These are phyloP conservation scores for Neurospora hispaniola DNA, from an alignment of 495 filamentous ascomycete genomes.

Conservation along the genomic window DNA sequence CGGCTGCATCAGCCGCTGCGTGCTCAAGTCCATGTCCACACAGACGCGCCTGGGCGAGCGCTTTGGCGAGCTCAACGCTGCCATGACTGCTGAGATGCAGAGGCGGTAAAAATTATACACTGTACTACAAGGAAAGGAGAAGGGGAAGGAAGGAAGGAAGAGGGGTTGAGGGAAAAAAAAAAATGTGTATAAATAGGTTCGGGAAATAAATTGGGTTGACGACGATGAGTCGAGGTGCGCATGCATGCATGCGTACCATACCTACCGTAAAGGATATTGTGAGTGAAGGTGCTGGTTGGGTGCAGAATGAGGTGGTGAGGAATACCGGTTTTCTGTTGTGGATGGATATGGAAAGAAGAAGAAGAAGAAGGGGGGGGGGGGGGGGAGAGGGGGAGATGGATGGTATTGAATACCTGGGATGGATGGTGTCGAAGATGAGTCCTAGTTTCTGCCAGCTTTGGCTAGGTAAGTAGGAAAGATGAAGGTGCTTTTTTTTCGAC, in stretches of 20 bases:
- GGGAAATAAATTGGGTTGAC: background rate
- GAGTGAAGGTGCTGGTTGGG: too few relatives aligned
- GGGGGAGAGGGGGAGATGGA: too few relatives aligned
- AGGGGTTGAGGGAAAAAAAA: too few relatives aligned
- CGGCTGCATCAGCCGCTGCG: conserved; percentile 83
- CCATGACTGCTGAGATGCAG: conserved; percentile 64
- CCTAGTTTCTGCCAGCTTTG: background rate
- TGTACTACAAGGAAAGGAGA: too few relatives aligned
- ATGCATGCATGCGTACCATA: too few relatives aligned
- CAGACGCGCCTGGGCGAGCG: conserved; percentile 77
- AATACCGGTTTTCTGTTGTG: too few relatives aligned
- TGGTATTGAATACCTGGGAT: background rate
- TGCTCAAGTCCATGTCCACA: conserved; percentile 87
- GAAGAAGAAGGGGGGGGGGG: too few relatives aligned
- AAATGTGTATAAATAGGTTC: too few relatives aligned
- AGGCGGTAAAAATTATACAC: conserved; percentile 6
- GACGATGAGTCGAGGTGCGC: too few relatives aligned
- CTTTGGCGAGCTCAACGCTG: conserved; percentile 89
- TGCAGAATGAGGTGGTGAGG: too few relatives aligned
- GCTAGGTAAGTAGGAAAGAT: background rate
- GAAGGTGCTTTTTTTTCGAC: background rate
- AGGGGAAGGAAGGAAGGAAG: too few relatives aligned
- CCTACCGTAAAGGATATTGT: too few relatives aligned
- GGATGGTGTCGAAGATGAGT: background rate
- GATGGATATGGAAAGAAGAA: background rate